A percentile compares a stretch with the other conserved stretches of the same genome.
phyloP scores from a whole-genome alignment of 108 stramenopile genomes.

The Schizochytrium sp. region DNA sequence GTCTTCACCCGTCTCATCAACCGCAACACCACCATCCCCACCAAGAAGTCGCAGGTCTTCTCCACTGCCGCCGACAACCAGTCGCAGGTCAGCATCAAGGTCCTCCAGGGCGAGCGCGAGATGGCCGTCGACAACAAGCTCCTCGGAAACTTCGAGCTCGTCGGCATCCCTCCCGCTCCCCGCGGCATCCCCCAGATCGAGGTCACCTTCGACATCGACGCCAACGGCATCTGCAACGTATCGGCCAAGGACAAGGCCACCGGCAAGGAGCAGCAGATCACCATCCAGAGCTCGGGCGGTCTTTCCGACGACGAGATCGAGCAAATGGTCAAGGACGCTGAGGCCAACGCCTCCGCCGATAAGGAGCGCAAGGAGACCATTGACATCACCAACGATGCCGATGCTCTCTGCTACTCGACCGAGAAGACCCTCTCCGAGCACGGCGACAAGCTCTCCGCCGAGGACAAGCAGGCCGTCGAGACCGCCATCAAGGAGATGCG shows the following conservation, averaged over 20 bases:
- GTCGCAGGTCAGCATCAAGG: slow-evolving; percentile 84
- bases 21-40: slow-evolving; percentile 98
- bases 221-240: slow-evolving; percentile 97
- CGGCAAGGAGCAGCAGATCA: slow-evolving; percentile 94
- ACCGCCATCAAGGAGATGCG: slow-evolving; percentile 72
- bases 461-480: slow-evolving; percentile 82
- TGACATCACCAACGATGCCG: slow-evolving; percentile 93
- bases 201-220: slow-evolving; percentile 98
- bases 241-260: slow-evolving; percentile 98
- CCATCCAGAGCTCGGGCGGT: slow-evolving; percentile 89
- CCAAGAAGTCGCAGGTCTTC: slow-evolving; percentile 98
- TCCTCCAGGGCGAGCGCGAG: slow-evolving; percentile 97
- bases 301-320: slow-evolving; percentile 96
- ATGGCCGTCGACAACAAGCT: slow-evolving; percentile 99
- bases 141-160: slow-evolving; percentile 94
- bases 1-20: slow-evolving; percentile 99
- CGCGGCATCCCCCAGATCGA: slow-evolving; percentile 99
- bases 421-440: slow-evolving; percentile 69
- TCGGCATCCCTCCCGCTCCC: slow-evolving; percentile 96
- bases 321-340: slow-evolving; percentile 97
- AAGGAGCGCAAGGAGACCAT: slow-evolving; percentile 76
- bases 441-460: slow-evolving; percentile 80
- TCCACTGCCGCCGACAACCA: slow-evolving; percentile 98
- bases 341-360: slow-evolving; percentile 90
- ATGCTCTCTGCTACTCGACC: slow-evolving; percentile 81